Evolutionary conservation across 1,284 basidiomycete genomes (phyloP).

Genomic region (Mycena citricolor): DNA sequence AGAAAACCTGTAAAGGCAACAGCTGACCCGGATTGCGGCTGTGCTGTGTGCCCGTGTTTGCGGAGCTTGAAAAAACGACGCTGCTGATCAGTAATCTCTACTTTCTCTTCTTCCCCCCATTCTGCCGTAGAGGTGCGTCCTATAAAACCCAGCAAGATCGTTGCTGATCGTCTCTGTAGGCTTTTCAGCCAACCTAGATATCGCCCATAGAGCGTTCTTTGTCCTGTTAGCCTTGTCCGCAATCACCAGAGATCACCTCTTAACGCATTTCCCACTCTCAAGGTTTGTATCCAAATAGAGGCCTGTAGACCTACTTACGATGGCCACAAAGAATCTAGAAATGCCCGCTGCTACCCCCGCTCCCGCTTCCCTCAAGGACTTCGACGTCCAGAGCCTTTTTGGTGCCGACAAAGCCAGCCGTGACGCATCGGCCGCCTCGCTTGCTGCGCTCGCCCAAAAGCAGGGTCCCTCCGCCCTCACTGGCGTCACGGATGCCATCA

Average conservation of each 20-base stretch:
- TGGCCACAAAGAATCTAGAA: conserved; percentile 22
- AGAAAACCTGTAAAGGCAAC: no score
- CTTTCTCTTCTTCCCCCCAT: conserved; percentile 16
- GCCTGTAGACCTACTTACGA: conserved; percentile 16
- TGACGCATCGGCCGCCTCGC: conserved; percentile 65
- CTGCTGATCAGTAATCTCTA: neutral
- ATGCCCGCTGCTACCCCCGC: conserved; percentile 66
- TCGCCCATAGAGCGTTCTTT: conserved; percentile 50
- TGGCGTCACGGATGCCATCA: conserved; percentile 77
- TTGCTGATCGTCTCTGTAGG: conserved; percentile 33
- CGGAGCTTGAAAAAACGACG: conserved; percentile 13
- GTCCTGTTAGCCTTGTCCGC: conserved; percentile 45
- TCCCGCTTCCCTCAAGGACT: conserved; percentile 49
- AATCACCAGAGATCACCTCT: conserved; percentile 38
- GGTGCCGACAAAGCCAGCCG: conserved; percentile 74
- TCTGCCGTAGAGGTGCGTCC: conserved; percentile 21
- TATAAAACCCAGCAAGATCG: neutral
- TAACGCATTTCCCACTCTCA: conserved; percentile 34
- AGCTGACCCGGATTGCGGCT: no score
- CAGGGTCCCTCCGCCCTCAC: conserved; percentile 84
- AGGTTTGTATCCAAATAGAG: conserved; percentile 34
- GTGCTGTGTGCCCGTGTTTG: no score
- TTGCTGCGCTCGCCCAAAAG: conserved; percentile 78
- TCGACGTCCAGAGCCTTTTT: conserved; percentile 69
- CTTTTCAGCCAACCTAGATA: conserved; percentile 50